A percentile compares a stretch with the other conserved stretches of the same genome.
These are phyloP conservation scores for Tuber calosporum DNA, from an alignment of 495 filamentous ascomycete genomes.

Conservation along the genomic window DNA sequence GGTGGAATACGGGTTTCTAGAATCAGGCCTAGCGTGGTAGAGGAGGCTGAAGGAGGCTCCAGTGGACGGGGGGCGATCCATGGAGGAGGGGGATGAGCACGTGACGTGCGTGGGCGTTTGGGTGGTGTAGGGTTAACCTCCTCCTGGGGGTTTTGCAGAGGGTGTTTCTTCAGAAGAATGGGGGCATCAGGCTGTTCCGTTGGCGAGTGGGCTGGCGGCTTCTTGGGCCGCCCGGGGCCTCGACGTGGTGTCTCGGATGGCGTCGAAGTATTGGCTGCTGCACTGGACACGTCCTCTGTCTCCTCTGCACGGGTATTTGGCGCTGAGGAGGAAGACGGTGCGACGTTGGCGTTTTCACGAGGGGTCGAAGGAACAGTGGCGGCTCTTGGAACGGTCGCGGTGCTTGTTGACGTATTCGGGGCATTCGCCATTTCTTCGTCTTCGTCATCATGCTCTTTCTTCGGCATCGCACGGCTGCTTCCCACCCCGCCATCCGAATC, in stretches of 20 bases:
- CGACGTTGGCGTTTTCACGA: neutral
- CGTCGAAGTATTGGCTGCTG: neutral
- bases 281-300: neutral
- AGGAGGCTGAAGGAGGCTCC: neutral
- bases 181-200: neutral
- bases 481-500: neutral
- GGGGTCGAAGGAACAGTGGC: neutral
- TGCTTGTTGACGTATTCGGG: neutral
- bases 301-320: neutral
- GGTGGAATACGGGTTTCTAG: conserved; percentile 27
- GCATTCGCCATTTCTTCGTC: neutral
- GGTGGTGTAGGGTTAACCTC: neutral
- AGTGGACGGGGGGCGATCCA: neutral
- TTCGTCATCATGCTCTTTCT: neutral
- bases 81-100: neutral
- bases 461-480: neutral
- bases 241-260: conserved; percentile 5
- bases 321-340: neutral
- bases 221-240: conserved; percentile 26
- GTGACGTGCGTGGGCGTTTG: neutral
- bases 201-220: neutral
- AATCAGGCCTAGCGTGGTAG: conserved; percentile 5
- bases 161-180: neutral
- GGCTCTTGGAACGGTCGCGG: neutral
- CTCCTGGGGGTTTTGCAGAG: neutral